phyloP scores from a whole-genome alignment of 169 alveolate genomes.

The Perkinsus marinus region DNA sequence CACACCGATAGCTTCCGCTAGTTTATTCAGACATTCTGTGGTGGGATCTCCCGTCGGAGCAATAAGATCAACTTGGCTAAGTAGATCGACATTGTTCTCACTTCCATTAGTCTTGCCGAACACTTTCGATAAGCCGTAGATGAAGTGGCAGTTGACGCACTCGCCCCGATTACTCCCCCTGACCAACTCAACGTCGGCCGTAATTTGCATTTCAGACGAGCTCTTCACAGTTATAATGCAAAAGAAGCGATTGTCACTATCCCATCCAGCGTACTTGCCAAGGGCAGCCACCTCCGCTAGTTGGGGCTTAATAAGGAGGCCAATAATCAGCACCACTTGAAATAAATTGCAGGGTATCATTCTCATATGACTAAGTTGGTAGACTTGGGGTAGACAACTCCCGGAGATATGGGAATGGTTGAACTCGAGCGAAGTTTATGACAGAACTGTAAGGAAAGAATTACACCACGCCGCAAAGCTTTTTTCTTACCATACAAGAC shows the following conservation, averaged over 20 bases:
- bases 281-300: not conserved
- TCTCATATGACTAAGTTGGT: not conserved
- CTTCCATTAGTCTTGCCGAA: not conserved
- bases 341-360: not conserved
- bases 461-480: not conserved
- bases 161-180: not conserved
- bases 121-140: not conserved
- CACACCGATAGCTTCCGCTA: not conserved
- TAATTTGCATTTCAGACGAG: not conserved
- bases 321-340: not conserved
- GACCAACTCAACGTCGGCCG: not conserved
- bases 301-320: not conserved
- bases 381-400: not conserved
- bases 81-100: not conserved
- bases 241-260: not conserved
- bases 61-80: not conserved
- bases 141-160: not conserved
- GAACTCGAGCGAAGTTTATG: not conserved
- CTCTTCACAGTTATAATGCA: not conserved
- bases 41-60: not conserved
- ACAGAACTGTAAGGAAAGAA: too few species aligned
- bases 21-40: not conserved
- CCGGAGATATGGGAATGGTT: not conserved
- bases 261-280: not conserved
- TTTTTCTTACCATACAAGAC: not conserved